Base-by-base conservation (phyloP, 495 filamentous ascomycete genomes). In the Podospora australis region DNA sequence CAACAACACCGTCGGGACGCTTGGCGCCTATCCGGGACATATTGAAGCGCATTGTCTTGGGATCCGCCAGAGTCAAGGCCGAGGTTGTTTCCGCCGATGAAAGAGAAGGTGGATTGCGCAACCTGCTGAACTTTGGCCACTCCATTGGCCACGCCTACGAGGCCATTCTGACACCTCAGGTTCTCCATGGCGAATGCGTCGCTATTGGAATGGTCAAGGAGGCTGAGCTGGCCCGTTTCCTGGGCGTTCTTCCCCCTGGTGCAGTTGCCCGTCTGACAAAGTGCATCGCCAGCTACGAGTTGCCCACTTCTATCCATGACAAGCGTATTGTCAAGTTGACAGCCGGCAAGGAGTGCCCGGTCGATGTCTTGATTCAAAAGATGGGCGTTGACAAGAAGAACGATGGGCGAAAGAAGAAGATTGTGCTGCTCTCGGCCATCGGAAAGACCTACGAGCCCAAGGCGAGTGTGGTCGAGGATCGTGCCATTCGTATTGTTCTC, bases 351-450 rank as follows among this genome's bases (percentile, higher is more conserved):
- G 76, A 83, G 55, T 98, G 94, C 63, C 83, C 89, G n/a, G 87
- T 96, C 9, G 88, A 97, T 52, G 79, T 84, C 36, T 65, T 97
- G 48, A 71, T 98, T 38, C 76, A 82, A 49, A 91, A 94, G 63
- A 98, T 98, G 92, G 90, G 82, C 2, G 82, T 97, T 30, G 92
- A 98, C 70, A 98, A 98, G 79, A 98, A 98, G 78, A 98, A 98
- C 46, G 85, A 95, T 25, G 92, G 92, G 1, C 79, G 78, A 26
- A 91, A 94, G 67, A 98, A 97, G 75, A 95, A 94, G 69, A 83
- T 98, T 46, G 92, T 96, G n/a, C 78, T 99, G 6, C 79, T 99
- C 17, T 88, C 89, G 0, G 84, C 85, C 9, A 94, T 99, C 67
- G 92, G 92, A 45, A 79, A 81, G 54, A 90, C 89, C 9, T 68